Conservation (phyloP, 495 filamentous ascomycete genomes). For the Penicillium dipodomyicola region DNA sequence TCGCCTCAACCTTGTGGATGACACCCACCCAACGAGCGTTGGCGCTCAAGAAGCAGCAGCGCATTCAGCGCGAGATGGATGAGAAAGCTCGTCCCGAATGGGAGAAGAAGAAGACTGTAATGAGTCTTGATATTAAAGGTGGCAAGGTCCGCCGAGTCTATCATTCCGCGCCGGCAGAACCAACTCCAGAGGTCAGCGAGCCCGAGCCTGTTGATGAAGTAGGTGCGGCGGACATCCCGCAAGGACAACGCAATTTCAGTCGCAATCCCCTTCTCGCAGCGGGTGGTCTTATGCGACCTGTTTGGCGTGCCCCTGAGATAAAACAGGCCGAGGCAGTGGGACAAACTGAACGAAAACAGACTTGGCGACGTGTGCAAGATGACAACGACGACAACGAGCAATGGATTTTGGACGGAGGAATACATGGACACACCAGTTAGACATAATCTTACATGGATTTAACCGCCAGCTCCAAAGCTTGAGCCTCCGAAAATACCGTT, state of each 20-base stretch:
- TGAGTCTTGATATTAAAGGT: slow-evolving; percentile 78
- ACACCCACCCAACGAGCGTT: slow-evolving; percentile 81
- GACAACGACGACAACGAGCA: slow-evolving; percentile 86
- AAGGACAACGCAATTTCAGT: slow-evolving; percentile 65
- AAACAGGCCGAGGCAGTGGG: slow-evolving; percentile 36
- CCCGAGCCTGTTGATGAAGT: slow-evolving; percentile 38
- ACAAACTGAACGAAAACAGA: slow-evolving; percentile 48
- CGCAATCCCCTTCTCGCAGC: slow-evolving; percentile 72
- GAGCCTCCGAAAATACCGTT: background rate
- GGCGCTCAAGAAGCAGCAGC: slow-evolving; percentile 89
- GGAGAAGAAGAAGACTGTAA: slow-evolving; percentile 85
- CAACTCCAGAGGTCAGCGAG: slow-evolving; percentile 29
- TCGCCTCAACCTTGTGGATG: slow-evolving; percentile 78
- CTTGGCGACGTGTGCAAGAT: slow-evolving; percentile 90
- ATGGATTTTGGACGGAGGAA: slow-evolving; percentile 85
- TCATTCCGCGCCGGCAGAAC: slow-evolving; percentile 47
- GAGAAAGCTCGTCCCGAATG: slow-evolving; percentile 89
- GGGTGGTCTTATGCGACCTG: slow-evolving; percentile 73
- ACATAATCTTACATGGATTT: background rate
- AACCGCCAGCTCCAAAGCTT: background rate
- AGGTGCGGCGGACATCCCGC: slow-evolving; percentile 24
- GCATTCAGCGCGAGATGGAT: slow-evolving; percentile 80
- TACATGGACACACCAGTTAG: slow-evolving; percentile 51
- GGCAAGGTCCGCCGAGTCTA: slow-evolving; percentile 72
- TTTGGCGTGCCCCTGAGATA: slow-evolving; percentile 61